These are phyloP conservation scores for Hyphodiscus sp. DNA, from an alignment of 2,329 filamentous ascomycete genomes.

Conservation along the genomic window DNA sequence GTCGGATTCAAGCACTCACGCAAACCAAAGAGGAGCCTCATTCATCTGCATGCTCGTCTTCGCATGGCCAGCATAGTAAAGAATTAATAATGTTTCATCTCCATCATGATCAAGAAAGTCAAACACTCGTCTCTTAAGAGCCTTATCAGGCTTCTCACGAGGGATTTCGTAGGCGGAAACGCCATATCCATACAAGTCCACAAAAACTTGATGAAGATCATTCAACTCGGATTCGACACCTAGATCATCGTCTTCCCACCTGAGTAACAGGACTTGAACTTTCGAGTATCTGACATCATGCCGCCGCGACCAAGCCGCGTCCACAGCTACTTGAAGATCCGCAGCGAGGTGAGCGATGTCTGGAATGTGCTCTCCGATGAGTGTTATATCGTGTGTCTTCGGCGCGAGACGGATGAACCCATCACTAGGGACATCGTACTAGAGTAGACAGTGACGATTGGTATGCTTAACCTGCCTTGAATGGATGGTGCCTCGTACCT, in stretches of 20 bases:
- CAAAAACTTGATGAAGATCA: constrained; percentile 3
- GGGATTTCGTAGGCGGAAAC: constrained; percentile 6
- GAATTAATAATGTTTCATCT: constrained; percentile 5
- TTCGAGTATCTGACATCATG: constrained; percentile 4
- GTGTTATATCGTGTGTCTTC: not conserved
- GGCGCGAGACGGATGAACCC: not conserved
- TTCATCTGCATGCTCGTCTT: not conserved
- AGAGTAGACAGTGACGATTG: not conserved
- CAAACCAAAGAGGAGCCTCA: not conserved
- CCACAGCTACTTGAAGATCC: not conserved
- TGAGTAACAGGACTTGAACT: constrained; percentile 7
- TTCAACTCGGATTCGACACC: constrained; percentile 3
- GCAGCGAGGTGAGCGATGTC: not conserved
- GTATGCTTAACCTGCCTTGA: not conserved
- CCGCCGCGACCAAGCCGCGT: constrained; percentile 6
- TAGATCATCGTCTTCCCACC: constrained; percentile 11
- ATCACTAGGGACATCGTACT: not conserved
- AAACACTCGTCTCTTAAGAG: not conserved
- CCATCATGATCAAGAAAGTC: constrained; percentile 2
- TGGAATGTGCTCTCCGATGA: not conserved
- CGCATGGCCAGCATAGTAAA: constrained; percentile 13
- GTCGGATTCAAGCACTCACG: not conserved
- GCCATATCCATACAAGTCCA: constrained; percentile 3
- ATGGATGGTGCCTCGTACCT: too few species aligned
- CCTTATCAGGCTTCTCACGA: not conserved